Evolutionary conservation across 2,329 filamentous ascomycete species (phyloP).

Genomic region (Botrytis paeoniae): DNA sequence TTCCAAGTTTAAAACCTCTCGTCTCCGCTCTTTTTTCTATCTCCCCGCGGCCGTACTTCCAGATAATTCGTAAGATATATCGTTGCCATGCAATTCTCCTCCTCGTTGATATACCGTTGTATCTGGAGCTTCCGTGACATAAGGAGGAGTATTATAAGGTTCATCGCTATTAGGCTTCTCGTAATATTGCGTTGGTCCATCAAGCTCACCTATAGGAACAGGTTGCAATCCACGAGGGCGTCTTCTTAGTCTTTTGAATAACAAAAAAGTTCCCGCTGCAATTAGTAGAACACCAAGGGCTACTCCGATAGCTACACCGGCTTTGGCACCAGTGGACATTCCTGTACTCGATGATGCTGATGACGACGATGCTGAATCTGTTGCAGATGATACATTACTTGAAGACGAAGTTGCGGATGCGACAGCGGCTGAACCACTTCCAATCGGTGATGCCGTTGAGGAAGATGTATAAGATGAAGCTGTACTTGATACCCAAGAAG

Average conservation of each 20-base stretch:
- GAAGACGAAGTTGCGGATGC: background rate
- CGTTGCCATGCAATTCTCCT: background rate
- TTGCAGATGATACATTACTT: background rate
- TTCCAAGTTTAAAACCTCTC: too few relatives aligned
- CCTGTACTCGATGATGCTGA: background rate
- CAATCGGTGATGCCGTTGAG: background rate
- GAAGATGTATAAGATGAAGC: background rate
- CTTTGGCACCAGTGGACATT: background rate
- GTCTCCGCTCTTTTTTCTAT: background rate
- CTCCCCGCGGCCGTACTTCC: background rate
- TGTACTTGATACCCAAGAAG: slow-evolving; percentile 5
- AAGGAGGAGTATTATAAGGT: background rate
- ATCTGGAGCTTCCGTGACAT: background rate
- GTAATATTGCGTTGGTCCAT: background rate
- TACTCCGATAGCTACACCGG: background rate
- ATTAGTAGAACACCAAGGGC: background rate
- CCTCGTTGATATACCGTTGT: background rate
- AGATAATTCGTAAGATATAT: background rate
- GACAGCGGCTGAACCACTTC: background rate
- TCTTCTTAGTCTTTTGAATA: background rate
- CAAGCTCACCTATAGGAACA: background rate
- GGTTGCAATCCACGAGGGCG: background rate
- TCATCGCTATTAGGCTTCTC: background rate
- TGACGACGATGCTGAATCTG: background rate
- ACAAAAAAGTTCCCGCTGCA: background rate